Evolutionary conservation across 1,139 yeast genomes (phyloP).

Genomic region (Hyphopichia fennica): DNA sequence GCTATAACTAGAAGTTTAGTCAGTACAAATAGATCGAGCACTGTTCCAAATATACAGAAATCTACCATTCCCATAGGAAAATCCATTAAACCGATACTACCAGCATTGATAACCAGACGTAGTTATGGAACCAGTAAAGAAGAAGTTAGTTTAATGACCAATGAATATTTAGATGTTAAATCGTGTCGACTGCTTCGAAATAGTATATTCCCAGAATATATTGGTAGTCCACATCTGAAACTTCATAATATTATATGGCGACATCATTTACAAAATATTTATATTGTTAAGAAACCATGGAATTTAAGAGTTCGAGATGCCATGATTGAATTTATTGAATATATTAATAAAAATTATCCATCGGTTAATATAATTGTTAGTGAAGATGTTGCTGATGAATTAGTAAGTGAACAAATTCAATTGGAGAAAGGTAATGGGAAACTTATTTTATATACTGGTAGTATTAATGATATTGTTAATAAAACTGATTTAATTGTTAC

Average conservation of each 20-base stretch:
- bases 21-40: too few species aligned
- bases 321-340: conserved; percentile 60
- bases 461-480: conserved; percentile 51
- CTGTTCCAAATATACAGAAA: too few species aligned
- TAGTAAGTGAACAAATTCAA: conserved; percentile 36
- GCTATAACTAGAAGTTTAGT: too few species aligned
- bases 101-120: too few species aligned
- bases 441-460: conserved; percentile 51
- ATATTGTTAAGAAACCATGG: conserved; percentile 85
- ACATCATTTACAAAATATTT: conserved; percentile 62
- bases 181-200: conserved; percentile 13
- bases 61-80: too few species aligned
- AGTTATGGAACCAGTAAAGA: too few species aligned
- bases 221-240: conserved; percentile 46
- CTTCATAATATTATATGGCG: conserved; percentile 49
- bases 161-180: conserved; percentile 7
- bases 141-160: conserved; percentile 1
- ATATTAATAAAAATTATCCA: conserved; percentile 59
- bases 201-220: conserved; percentile 36
- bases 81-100: too few species aligned
- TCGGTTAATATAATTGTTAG: conserved; percentile 75
- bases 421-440: neutral
- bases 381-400: conserved; percentile 73
- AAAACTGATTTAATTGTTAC: conserved; percentile 77
- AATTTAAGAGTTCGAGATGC: conserved; percentile 64